A percentile compares a stretch with the other conserved stretches of the same genome.
phyloP scores from a whole-genome alignment of 2,329 filamentous ascomycete species.

The Pseudovirgaria hyperparasitica region DNA sequence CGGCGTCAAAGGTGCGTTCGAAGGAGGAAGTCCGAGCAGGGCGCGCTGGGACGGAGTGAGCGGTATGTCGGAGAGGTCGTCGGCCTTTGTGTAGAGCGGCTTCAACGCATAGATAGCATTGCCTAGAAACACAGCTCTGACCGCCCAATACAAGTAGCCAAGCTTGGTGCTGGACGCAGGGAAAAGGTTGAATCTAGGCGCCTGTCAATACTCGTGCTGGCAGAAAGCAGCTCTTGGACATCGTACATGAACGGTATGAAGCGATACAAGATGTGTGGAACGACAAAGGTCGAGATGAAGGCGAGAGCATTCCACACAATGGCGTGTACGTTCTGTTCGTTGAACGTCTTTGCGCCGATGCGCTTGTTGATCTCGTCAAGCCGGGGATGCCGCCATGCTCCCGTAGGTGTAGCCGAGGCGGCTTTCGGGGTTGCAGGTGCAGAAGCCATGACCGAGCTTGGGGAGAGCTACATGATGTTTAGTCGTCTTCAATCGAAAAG shows the following conservation, averaged over 20 bases:
- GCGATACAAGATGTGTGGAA: constrained; percentile 18
- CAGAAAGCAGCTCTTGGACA: too few species aligned
- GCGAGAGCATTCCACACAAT: constrained; percentile 55
- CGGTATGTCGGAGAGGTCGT: constrained; percentile 78
- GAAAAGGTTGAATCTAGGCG: background rate
- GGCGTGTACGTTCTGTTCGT: constrained; percentile 58
- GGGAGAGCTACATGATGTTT: too few species aligned
- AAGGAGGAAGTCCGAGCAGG: constrained; percentile 68
- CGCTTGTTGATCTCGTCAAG: constrained; percentile 76
- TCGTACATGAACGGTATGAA: background rate
- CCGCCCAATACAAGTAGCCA: too few species aligned
- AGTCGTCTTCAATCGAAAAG: too few species aligned
- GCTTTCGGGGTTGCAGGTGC: constrained; percentile 2
- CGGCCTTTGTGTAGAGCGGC: constrained; percentile 49
- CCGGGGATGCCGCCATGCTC: constrained; percentile 83
- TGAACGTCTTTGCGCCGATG: constrained; percentile 66
- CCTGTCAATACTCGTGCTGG: too few species aligned
- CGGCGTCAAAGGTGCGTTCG: constrained; percentile 46
- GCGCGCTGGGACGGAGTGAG: constrained; percentile 80
- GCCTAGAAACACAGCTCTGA: constrained; percentile 40
- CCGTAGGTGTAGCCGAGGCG: constrained; percentile 34
- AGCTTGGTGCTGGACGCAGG: constrained; percentile 12
- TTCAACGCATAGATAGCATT: constrained; percentile 61
- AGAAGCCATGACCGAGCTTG: too few species aligned
- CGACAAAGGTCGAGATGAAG: constrained; percentile 36